phyloP scores from a whole-genome alignment of 768 basidiomycete genomes.

The Panaeolus papilionaceus region DNA sequence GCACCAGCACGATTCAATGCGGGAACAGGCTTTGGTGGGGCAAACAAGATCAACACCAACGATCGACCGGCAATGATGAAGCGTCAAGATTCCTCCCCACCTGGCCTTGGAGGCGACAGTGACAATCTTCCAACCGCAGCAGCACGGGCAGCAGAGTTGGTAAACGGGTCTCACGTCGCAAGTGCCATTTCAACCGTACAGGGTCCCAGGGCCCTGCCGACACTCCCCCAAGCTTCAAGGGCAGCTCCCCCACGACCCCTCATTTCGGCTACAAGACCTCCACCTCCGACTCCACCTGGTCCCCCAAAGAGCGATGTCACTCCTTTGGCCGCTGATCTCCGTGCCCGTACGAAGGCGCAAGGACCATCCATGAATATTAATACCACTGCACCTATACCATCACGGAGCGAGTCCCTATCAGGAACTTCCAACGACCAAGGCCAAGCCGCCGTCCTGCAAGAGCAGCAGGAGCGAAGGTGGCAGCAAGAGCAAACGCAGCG shows the following conservation, averaged over 20 bases:
- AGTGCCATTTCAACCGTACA: constrained; percentile 41
- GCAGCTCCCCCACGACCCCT: constrained; percentile 36
- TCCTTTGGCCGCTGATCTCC: constrained; percentile 69
- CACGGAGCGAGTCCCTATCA: constrained; percentile 56
- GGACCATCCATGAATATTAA: constrained; percentile 45
- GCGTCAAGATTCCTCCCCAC: constrained; percentile 50
- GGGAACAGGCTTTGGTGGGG: constrained; percentile 89
- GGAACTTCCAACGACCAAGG: constrained; percentile 30
- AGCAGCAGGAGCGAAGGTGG: constrained; percentile 38
- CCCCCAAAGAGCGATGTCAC: constrained; percentile 53
- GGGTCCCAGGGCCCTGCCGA: constrained; percentile 37
- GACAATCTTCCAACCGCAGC: constrained; percentile 53
- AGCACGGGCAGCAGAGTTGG: constrained; percentile 66
- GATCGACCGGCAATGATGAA: constrained; percentile 33
- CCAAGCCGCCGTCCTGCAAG: constrained; percentile 29
- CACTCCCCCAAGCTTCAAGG: constrained; percentile 36
- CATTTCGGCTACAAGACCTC: constrained; percentile 63
- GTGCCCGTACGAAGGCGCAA: constrained; percentile 65
- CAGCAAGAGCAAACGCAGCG: constrained; percentile 33
- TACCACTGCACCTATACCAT: constrained; percentile 39
- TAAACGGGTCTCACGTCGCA: constrained; percentile 57
- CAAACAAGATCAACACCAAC: constrained; percentile 45
- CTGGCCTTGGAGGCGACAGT: constrained; percentile 47
- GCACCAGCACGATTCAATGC: constrained; percentile 87
- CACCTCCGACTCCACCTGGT: constrained; percentile 61